These are phyloP conservation scores for Scedosporium boydii DNA, from an alignment of 2,329 filamentous ascomycete genomes.

Conservation along the genomic window DNA sequence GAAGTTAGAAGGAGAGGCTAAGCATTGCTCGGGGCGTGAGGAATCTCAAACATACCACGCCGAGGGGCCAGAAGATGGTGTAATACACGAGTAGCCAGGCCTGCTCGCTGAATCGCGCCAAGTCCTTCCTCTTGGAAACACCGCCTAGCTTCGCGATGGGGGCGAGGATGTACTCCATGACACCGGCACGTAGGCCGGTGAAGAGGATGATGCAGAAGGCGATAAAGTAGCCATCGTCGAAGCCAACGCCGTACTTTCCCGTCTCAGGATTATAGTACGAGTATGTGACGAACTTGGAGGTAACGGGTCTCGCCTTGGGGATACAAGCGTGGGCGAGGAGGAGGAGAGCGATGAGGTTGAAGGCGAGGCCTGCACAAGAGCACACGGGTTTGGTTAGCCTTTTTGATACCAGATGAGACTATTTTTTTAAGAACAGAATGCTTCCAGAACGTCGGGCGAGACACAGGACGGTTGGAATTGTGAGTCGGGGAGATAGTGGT, in stretches of 20 bases:
- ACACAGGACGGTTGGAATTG: not conserved
- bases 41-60: conserved; percentile 54
- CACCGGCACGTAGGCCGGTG: conserved; percentile 72
- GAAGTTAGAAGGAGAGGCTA: not conserved
- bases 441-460: not conserved
- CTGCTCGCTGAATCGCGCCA: conserved; percentile 85
- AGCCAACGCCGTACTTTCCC: conserved; percentile 65
- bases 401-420: too few species aligned
- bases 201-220: conserved; percentile 73
- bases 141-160: conserved; percentile 67
- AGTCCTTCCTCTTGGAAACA: conserved; percentile 64
- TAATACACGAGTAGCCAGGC: conserved; percentile 87
- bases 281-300: conserved; percentile 79
- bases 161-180: conserved; percentile 79
- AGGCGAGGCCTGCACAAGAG: conserved; percentile 53
- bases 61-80: conserved; percentile 68
- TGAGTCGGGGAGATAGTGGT: too few species aligned
- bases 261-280: conserved; percentile 68
- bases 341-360: conserved; percentile 77
- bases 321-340: conserved; percentile 75
- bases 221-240: conserved; percentile 71
- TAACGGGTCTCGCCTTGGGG: conserved; percentile 67
- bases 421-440: not conserved
- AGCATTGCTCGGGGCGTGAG: not conserved
- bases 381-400: not conserved